Percentiles rank a stretch among this genome's conserved stretches.
These are phyloP conservation scores for Fusarium palustre DNA, from an alignment of 2,329 filamentous ascomycete genomes.

Conservation along the genomic window DNA sequence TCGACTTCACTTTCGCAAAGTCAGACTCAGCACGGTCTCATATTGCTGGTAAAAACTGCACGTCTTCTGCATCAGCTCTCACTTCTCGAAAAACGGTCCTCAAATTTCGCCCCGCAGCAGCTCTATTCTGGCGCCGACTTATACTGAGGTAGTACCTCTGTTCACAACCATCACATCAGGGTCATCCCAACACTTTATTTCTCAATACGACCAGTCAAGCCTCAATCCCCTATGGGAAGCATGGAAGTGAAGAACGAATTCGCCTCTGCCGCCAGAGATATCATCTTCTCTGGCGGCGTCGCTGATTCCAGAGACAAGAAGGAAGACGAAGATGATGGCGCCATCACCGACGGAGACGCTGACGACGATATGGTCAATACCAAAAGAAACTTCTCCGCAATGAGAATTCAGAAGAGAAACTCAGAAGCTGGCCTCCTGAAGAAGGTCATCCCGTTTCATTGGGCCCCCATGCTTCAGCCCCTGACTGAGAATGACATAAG, in stretches of 20 bases:
- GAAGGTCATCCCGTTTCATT: conserved; percentile 65
- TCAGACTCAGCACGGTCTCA: conserved; percentile 7
- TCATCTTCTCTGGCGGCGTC: conserved; percentile 43
- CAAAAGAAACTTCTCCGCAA: conserved; percentile 56
- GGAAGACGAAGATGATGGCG: conserved; percentile 45
- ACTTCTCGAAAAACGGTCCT: conserved; percentile 14
- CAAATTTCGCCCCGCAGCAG: conserved; percentile 10
- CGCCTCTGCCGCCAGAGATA: conserved; percentile 45
- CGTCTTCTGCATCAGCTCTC: conserved; percentile 9
- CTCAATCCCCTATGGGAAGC: conserved; percentile 7
- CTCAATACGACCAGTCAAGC: neutral
- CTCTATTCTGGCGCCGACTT: conserved; percentile 20
- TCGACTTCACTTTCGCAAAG: conserved; percentile 11
- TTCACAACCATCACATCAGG: neutral
- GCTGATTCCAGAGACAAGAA: conserved; percentile 21
- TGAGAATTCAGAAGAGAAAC: conserved; percentile 53
- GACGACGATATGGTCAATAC: conserved; percentile 53
- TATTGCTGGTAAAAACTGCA: conserved; percentile 12
- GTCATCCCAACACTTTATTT: neutral
- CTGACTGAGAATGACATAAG: conserved; percentile 75
- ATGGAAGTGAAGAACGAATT: conserved; percentile 44
- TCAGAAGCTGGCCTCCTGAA: conserved; percentile 52
- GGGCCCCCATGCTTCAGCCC: conserved; percentile 73
- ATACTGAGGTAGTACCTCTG: conserved; percentile 30
- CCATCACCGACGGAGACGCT: conserved; percentile 57